A percentile compares a stretch with the other conserved stretches of the same genome.
phyloP scores from a whole-genome alignment of 148 eudicot species.

The Amaranthus palmeri region DNA sequence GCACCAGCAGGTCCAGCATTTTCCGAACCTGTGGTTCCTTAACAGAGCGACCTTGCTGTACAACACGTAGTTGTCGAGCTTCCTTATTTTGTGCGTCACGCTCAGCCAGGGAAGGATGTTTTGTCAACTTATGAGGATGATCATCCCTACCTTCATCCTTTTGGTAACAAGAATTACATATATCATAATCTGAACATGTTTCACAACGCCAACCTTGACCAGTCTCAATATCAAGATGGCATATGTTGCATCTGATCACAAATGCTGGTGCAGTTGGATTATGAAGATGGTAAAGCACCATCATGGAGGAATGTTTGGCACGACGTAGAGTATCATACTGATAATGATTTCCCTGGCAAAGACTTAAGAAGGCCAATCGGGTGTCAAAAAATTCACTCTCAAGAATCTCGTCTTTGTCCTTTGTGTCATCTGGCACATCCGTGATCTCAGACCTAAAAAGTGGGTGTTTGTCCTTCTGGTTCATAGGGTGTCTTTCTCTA shows the following conservation, averaged over 20 bases:
- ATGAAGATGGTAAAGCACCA: slow-evolving; percentile 96
- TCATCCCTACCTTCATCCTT: slow-evolving; percentile 66
- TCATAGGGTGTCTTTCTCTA: slow-evolving; percentile 80
- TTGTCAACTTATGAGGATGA: slow-evolving; percentile 93
- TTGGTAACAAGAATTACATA: slow-evolving; percentile 74
- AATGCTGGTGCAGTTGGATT: slow-evolving; percentile 98
- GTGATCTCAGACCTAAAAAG: slow-evolving; percentile 58
- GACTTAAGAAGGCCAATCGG: slow-evolving; percentile 82
- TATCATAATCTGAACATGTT: slow-evolving; percentile 88
- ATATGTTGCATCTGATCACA: slow-evolving; percentile 69
- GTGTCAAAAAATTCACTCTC: slow-evolving; percentile 97
- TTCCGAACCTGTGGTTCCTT: slow-evolving; percentile 81
- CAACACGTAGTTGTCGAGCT: slow-evolving; percentile 79
- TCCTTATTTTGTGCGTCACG: slow-evolving; percentile 86
- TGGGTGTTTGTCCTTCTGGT: slow-evolving; percentile 74
- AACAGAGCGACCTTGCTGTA: too few species aligned
- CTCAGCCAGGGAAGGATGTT: slow-evolving; percentile 68
- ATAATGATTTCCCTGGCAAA: slow-evolving; percentile 95
- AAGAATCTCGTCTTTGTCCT: slow-evolving; percentile 80
- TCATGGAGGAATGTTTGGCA: slow-evolving; percentile 97
- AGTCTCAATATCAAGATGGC: slow-evolving; percentile 80
- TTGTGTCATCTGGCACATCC: slow-evolving; percentile 71
- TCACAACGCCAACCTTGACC: slow-evolving; percentile 99
- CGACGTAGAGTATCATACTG: slow-evolving; percentile 96
- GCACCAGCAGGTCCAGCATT: slow-evolving; percentile 91